Percentiles rank a stretch among this genome's conserved stretches.
These are phyloP conservation scores for Tuctoria greenei DNA, from an alignment of 176 grass and related monocot genomes.

Conservation along the genomic window DNA sequence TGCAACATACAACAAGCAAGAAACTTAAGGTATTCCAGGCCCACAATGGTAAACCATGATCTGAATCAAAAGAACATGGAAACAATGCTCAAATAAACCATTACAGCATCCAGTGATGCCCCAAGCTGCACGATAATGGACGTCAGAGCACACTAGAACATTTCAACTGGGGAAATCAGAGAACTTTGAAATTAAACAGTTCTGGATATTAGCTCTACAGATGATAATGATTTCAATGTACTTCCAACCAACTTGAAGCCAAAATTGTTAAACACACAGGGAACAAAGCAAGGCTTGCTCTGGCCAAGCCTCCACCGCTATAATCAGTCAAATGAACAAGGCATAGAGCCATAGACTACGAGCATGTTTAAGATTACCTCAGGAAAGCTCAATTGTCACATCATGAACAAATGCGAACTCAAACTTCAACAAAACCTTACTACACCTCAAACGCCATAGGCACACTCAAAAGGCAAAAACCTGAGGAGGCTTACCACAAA, in stretches of 20 bases:
- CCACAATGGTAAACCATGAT: neutral
- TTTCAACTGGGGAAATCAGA: neutral
- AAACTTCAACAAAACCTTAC: too few relatives aligned
- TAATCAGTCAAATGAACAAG: neutral
- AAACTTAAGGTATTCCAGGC: neutral
- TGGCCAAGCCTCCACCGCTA: neutral
- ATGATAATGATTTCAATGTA: neutral
- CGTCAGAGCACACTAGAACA: neutral
- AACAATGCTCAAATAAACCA: neutral
- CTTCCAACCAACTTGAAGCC: neutral
- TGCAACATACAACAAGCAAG: neutral
- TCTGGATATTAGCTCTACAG: neutral
- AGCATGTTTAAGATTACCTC: neutral
- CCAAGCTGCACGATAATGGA: neutral
- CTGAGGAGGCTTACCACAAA: neutral
- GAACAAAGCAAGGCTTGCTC: neutral
- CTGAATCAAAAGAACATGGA: neutral
- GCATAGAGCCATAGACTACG: neutral
- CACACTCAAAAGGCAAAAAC: neutral
- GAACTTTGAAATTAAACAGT: constrained; percentile 2
- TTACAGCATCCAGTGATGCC: neutral
- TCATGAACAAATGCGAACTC: too few relatives aligned
- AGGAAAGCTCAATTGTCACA: constrained; percentile 1
- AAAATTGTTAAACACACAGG: neutral
- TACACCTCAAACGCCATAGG: neutral